phyloP scores from a whole-genome alignment of 202 grass and related monocot genomes.

The Brachypodium distachyon region DNA sequence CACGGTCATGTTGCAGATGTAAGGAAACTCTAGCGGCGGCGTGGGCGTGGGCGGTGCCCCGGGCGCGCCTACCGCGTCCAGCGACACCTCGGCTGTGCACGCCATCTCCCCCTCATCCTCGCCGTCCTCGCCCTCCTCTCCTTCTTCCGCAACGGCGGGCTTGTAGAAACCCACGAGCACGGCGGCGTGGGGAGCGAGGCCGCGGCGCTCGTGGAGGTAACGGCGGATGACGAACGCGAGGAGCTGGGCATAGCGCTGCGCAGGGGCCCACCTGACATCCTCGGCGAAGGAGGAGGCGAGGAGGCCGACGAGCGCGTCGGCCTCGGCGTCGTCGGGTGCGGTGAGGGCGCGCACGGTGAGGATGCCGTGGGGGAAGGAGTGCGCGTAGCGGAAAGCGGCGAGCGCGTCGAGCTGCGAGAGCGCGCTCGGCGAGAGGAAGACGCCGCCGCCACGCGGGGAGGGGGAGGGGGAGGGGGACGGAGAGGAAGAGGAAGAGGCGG shows the following conservation, averaged over 20 bases:
- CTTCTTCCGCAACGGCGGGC: not conserved
- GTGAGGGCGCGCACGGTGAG: constrained; percentile 29
- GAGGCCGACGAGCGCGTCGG: constrained; percentile 38
- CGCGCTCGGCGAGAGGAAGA: constrained; percentile 49
- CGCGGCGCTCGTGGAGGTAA: constrained; percentile 46
- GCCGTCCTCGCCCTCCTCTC: not conserved
- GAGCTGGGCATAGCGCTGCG: constrained; percentile 44
- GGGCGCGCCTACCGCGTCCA: constrained; percentile 60
- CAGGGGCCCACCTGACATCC: constrained; percentile 50
- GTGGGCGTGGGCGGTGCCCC: constrained; percentile 54
- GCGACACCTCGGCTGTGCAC: constrained; percentile 78
- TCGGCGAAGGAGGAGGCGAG: constrained; percentile 60
- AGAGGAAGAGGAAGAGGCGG: not conserved
- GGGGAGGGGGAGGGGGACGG: not conserved
- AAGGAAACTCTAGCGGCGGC: constrained; percentile 60
- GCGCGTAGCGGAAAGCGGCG: constrained; percentile 28
- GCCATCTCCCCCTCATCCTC: constrained; percentile 40
- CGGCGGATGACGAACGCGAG: constrained; percentile 55
- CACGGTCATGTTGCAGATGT: constrained; percentile 97
- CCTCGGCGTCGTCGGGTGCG: constrained; percentile 20
- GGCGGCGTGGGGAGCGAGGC: constrained; percentile 46
- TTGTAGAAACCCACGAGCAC: constrained; percentile 68
- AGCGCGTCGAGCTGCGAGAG: constrained; percentile 29
- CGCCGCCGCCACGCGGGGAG: not conserved
- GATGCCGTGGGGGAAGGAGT: constrained; percentile 30